phyloP scores from a whole-genome alignment of 2,329 filamentous ascomycete species.

The Penicillium sp. region DNA sequence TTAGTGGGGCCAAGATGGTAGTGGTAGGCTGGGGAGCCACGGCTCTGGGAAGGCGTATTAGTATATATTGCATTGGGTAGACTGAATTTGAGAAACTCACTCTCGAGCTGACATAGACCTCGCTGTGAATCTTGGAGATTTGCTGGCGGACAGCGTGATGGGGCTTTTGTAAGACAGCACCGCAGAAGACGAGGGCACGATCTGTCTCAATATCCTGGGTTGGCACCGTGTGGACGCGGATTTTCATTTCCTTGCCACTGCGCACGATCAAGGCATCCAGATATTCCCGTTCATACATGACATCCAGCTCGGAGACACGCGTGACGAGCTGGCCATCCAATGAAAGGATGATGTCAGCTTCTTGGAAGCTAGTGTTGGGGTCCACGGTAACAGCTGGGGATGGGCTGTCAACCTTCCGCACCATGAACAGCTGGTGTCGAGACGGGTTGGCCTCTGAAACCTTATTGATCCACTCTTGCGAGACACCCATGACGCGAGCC shows the following conservation, averaged over 20 bases:
- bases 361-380: conserved; percentile 66
- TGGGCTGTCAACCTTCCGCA: conserved; percentile 79
- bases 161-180: conserved; percentile 86
- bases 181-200: conserved; percentile 90
- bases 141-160: conserved; percentile 97
- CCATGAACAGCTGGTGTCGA: conserved; percentile 97
- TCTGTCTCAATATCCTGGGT: conserved; percentile 92
- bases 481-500: conserved; percentile 94
- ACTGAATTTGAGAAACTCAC: conserved; percentile 30
- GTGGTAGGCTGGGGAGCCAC: conserved; percentile 81
- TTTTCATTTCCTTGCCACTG: conserved; percentile 73
- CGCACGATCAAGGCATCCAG: conserved; percentile 86
- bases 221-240: conserved; percentile 80
- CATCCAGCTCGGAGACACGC: conserved; percentile 84
- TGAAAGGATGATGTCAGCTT: conserved; percentile 90
- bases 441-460: conserved; percentile 86
- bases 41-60: conserved; percentile 49
- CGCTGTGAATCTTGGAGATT: conserved; percentile 92
- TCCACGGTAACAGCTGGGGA: conserved; percentile 46
- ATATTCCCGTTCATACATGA: conserved; percentile 88
- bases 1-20: conserved; percentile 95
- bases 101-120: conserved; percentile 91
- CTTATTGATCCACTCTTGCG: conserved; percentile 91
- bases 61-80: not conserved
- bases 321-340: conserved; percentile 92